phyloP scores from a whole-genome alignment of 352 stramenopile genomes.

The Phytophthora citrophthora region DNA sequence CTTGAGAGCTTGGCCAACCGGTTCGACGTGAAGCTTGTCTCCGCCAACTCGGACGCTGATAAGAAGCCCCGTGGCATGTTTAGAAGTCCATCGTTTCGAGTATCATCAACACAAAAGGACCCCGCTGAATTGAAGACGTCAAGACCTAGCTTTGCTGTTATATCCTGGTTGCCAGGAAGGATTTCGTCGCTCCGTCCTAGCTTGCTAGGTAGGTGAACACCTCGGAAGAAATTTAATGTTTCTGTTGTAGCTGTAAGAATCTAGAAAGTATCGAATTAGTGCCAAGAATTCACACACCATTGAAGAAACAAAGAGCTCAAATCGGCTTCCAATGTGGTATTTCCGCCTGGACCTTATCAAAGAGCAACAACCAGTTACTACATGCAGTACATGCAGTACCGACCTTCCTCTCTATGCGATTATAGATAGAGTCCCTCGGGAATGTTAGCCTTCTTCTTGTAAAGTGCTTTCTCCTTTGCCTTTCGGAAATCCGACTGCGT shows the following conservation, averaged over 20 bases:
- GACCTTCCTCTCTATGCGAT: slow-evolving; percentile 28
- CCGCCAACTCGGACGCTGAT: neutral
- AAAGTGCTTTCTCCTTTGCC: slow-evolving; percentile 99
- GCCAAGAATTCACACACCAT: slow-evolving; percentile 21
- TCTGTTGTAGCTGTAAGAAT: slow-evolving; percentile 15
- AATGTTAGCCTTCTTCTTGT: slow-evolving; percentile 99
- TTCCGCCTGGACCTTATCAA: slow-evolving; percentile 25
- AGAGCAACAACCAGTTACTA: slow-evolving; percentile 14
- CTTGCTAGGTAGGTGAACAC: slow-evolving; percentile 25
- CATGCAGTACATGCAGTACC: no score
- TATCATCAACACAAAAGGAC: slow-evolving; percentile 16
- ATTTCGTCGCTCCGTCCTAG: slow-evolving; percentile 35
- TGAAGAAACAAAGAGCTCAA: slow-evolving; percentile 24
- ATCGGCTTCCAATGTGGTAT: slow-evolving; percentile 30
- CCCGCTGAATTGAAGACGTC: slow-evolving; percentile 20
- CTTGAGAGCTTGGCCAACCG: slow-evolving; percentile 42
- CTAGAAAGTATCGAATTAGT: slow-evolving; percentile 24
- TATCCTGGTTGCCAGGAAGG: slow-evolving; percentile 42
- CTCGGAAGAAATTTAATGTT: slow-evolving; percentile 10
- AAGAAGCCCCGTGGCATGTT: slow-evolving; percentile 29
- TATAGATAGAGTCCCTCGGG: slow-evolving; percentile 99
- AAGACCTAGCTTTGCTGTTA: slow-evolving; percentile 31
- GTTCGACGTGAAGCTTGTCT: slow-evolving; percentile 60
- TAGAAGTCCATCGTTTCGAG: slow-evolving; percentile 20
- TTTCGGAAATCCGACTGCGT: slow-evolving; percentile 99